Evolutionary conservation across 2,329 filamentous ascomycete genomes (phyloP).

Genomic region (Cercospora janseana): DNA sequence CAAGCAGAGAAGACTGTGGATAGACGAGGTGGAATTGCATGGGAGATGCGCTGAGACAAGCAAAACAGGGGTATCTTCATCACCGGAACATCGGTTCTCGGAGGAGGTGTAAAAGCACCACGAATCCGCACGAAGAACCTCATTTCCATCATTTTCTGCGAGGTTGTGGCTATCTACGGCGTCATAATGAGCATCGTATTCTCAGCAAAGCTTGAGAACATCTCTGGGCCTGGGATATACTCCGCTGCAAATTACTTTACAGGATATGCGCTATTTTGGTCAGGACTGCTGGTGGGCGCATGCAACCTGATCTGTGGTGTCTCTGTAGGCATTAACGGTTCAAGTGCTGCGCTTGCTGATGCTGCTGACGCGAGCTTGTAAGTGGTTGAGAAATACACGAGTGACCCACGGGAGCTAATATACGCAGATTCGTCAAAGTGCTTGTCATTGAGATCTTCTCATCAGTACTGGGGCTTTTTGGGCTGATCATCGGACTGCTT

Average conservation of each 20-base stretch:
- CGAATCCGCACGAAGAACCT: conserved; percentile 99
- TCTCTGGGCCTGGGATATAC: conserved; percentile 64
- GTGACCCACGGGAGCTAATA: conserved; percentile 14
- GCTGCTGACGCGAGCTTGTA: conserved; percentile 88
- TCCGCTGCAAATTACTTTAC: conserved; percentile 85
- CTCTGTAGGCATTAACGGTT: conserved; percentile 96
- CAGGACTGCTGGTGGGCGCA: conserved; percentile 86
- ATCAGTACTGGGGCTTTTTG: conserved; percentile 93
- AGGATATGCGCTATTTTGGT: conserved; percentile 94
- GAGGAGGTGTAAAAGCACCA: conserved; percentile 92
- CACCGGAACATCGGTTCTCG: conserved; percentile 94
- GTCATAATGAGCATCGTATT: conserved; percentile 99
- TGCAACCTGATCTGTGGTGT: conserved; percentile 97
- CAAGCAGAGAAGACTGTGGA: conserved; percentile 9
- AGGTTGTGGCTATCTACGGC: conserved; percentile 99
- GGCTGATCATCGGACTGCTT: conserved; percentile 88
- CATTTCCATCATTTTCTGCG: conserved; percentile 99
- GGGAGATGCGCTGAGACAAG: conserved; percentile 23
- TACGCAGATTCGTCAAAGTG: conserved; percentile 87
- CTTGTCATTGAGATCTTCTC: conserved; percentile 99
- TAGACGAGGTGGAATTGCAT: not conserved
- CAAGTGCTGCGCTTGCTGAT: conserved; percentile 92
- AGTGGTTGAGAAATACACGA: conserved; percentile 42
- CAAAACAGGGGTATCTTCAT: conserved; percentile 90
- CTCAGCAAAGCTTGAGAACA: conserved; percentile 75